Evolutionary conservation across 805 yeast genomes (phyloP).

Genomic region (Metschnikowia proteae): DNA sequence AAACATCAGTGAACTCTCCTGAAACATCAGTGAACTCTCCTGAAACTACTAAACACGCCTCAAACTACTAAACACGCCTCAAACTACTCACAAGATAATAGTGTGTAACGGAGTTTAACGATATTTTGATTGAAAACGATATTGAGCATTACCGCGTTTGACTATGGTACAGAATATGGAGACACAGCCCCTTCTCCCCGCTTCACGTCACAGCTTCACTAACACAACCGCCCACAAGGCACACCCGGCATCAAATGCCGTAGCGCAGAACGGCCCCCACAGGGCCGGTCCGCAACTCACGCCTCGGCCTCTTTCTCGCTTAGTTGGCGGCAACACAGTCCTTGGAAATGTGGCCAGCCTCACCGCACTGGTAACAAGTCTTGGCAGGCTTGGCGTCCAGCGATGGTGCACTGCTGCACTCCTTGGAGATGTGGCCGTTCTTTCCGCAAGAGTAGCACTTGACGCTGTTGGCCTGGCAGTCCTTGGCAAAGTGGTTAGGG

Average conservation of each 20-base stretch:
- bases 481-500: constrained; percentile 90
- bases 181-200: constrained; percentile 15
- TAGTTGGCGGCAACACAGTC: constrained; percentile 47
- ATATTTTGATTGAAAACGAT: too few relatives aligned
- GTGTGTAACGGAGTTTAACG: too few relatives aligned
- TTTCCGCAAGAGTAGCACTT: constrained; percentile 93
- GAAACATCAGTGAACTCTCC: not conserved
- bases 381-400: constrained; percentile 37
- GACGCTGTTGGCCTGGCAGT: constrained; percentile 67
- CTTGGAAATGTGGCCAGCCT: constrained; percentile 83
- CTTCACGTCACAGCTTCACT: constrained; percentile 13
- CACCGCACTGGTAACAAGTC: constrained; percentile 71
- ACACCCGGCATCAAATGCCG: not conserved
- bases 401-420: constrained; percentile 57
- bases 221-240: constrained; percentile 3
- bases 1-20: not conserved
- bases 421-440: constrained; percentile 84
- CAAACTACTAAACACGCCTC: not conserved
- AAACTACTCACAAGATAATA: too few relatives aligned
- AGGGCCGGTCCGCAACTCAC: not conserved
- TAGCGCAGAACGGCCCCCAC: not conserved
- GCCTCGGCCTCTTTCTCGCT: constrained; percentile 2
- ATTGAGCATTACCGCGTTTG: constrained; percentile 19
- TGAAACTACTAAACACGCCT: not conserved
- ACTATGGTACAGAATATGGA: constrained; percentile 17